Evolutionary conservation across 805 yeast genomes (phyloP).

Genomic region (Suhomyces kilbournensis): DNA sequence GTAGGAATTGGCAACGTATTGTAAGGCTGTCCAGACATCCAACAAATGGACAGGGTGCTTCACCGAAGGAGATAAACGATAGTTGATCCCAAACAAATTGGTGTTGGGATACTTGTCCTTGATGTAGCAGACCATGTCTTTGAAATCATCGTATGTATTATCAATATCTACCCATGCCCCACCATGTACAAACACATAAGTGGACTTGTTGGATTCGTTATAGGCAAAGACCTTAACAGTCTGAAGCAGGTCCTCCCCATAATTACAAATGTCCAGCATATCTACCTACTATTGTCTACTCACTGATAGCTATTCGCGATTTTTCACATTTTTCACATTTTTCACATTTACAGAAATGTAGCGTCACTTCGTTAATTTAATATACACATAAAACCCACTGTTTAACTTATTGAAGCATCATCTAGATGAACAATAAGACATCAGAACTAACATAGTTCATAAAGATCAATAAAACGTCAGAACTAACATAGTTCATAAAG

Average conservation of each 20-base stretch:
- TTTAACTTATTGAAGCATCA: not conserved
- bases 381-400: not conserved
- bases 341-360: too few relatives aligned
- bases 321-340: not conserved
- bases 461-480: not conserved
- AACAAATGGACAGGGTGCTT: conserved; percentile 59
- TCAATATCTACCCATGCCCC: conserved; percentile 83
- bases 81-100: conserved; percentile 46
- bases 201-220: conserved; percentile 10
- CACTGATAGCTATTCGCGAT: not conserved
- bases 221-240: conserved; percentile 24
- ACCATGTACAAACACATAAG: conserved; percentile 70
- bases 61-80: conserved; percentile 61
- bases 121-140: conserved; percentile 20
- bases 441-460: not conserved
- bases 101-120: not conserved
- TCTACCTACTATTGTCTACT: not conserved
- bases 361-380: not conserved
- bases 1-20: conserved; percentile 14
- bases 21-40: conserved; percentile 52
- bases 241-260: conserved; percentile 36
- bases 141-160: conserved; percentile 59
- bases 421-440: not conserved
- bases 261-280: conserved; percentile 9
- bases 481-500: too few relatives aligned